Base-by-base conservation (phyloP, 139 green algal genomes). In the Picochlorum sp. region DNA sequence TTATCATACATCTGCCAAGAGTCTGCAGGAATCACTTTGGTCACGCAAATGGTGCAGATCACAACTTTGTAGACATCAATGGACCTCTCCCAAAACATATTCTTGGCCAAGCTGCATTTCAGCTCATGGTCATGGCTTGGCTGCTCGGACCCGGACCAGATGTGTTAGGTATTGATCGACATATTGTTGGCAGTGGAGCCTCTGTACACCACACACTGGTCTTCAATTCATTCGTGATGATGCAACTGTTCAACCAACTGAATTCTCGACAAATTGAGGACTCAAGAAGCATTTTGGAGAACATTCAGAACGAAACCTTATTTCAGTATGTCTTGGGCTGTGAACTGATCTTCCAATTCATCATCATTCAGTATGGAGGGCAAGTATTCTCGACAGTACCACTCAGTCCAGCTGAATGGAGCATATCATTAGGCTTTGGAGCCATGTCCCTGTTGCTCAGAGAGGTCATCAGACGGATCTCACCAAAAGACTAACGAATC, bases 211-310 rank as follows among this genome's bases (percentile, higher is more conserved):
- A 82, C 72, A 96, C 88, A 13, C 10, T 95, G 4, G 78, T 92
- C 6, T 96, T 96, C 80, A 95, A 95, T 73, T 67, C 77, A 0
- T 95, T 95, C 60, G 88, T 95, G 3, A 54, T 76, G 11, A 81
- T 85, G 75, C 78, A 86, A 63, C 59, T 90, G 1, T 90, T 90
- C 70, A 88, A 90, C 60, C 74, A 89, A 74, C 63, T 97, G 54
- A 97, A 95, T 72, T 80, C 80, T 11, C 77, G 90, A 9, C 85
- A 88, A 60, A 77, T 90, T 20, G 66, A 77, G 20, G 87, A 91
- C 60, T 78, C 85, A 74, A 30, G 65, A 2, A 50, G 85, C 41
- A 60, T 89, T 7, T 57, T 86, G 38, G 69, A 81, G 31, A 88
- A 86, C 7, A 49, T 94, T 2, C 2, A 26, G 4, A 21, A 54